A percentile compares a stretch with the other conserved stretches of the same genome.
Evolutionary conservation across 371 early-diverging fungal genomes (phyloP).

Genomic region (Apophysomyces elegans): DNA sequence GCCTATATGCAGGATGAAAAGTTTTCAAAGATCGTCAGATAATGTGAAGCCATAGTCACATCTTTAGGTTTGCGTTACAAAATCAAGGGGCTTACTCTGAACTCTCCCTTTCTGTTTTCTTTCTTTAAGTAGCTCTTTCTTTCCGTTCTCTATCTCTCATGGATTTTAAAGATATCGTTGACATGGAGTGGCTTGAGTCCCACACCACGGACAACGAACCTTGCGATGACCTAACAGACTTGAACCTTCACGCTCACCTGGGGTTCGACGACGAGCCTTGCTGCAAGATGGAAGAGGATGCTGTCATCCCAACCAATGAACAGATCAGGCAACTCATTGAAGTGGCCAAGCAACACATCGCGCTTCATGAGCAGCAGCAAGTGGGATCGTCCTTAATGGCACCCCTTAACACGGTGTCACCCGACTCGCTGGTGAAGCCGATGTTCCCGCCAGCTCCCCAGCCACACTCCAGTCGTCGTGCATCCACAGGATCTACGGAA

Average conservation of each 20-base stretch:
- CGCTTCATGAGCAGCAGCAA: slow-evolving; percentile 30
- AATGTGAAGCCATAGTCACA: background rate
- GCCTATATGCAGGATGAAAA: too few species aligned
- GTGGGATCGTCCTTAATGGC: background rate
- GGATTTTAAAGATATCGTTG: slow-evolving; percentile 45
- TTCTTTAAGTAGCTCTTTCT: too few species aligned
- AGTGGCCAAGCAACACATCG: slow-evolving; percentile 37
- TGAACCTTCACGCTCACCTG: slow-evolving; percentile 6
- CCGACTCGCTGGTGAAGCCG: slow-evolving; percentile 5
- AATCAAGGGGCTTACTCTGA: background rate
- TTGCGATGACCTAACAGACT: background rate
- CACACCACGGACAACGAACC: slow-evolving; percentile 21
- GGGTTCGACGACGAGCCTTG: slow-evolving; percentile 3
- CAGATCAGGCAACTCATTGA: slow-evolving; percentile 41
- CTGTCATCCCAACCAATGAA: slow-evolving; percentile 32
- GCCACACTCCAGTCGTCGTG: background rate
- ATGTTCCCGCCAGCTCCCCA: background rate
- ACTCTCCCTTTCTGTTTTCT: slow-evolving; percentile 4
- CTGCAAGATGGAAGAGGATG: slow-evolving; percentile 1
- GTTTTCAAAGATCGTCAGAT: too few species aligned
- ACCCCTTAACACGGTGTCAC: background rate
- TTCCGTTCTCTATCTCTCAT: slow-evolving; percentile 12
- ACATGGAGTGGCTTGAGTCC: slow-evolving; percentile 43
- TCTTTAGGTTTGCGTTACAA: slow-evolving; percentile 9
- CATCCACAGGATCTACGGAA: slow-evolving; percentile 14